Base-by-base conservation (phyloP, 73 alveolate species). In the Paramecium bursaria region DNA sequence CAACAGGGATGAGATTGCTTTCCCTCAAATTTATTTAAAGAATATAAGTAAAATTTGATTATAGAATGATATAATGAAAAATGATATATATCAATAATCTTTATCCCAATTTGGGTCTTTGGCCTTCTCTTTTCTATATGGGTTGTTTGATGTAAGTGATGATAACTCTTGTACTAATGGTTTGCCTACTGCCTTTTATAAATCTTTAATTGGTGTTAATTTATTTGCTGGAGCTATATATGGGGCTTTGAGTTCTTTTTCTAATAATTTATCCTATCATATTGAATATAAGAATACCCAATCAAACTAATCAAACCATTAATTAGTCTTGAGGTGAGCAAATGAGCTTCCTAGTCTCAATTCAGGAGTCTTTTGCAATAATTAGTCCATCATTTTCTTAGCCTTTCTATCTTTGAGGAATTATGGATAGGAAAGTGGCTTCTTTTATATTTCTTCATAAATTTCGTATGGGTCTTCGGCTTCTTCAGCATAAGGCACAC, bases 381-480 rank as follows among this genome's bases (percentile, higher is more conserved):
- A 50, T 50, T 79, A 55, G 17, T 79, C 76, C 89, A 79, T 79
- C 3, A 79, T 49, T 53, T 79, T 79, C 26, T 79, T 79, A 2
- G 89, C 89, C 4, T 53, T 61, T 46, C 76, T 79, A 29, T 79
- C 89, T 42, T 79, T 79, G 11, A 79, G 29, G 48, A 79, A 79
- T 39, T 27, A 10, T 1, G 89, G 89, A 47, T 53, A 79, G 26
- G 54, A 35, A 1, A 79, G 48, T 39, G 51, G 10, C 23, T 79
- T 79, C 29, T 79, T 61, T 10, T 39, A 42, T 46, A 79, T 79
- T 35, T 79, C 89, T 55, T 79, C 82, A 53, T 79, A 79, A 4
- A 79, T 79, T 79, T 79, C 89, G 25, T 79, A 79, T 5, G 89
- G 89, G 46, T 79, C 89, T 79, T 79, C 89, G 6, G 76, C 89